These are phyloP conservation scores for Didymella arachidicola DNA, from an alignment of 2,329 filamentous ascomycete species.

Conservation along the genomic window DNA sequence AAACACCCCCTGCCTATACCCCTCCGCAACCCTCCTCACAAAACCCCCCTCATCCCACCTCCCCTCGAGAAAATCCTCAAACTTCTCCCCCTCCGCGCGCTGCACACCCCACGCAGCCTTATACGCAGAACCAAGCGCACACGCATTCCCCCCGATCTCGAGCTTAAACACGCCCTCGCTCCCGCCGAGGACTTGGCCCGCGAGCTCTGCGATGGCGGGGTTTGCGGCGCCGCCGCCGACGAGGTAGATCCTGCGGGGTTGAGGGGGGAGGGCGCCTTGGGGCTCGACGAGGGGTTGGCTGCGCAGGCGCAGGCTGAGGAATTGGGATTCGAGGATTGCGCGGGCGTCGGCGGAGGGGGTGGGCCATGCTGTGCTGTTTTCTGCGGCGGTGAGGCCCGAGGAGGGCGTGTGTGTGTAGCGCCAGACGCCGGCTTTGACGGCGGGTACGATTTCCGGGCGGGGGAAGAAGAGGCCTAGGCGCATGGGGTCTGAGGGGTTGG, in stretches of 20 bases:
- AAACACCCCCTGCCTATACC: slow-evolving; percentile 78
- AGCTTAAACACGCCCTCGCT: slow-evolving; percentile 90
- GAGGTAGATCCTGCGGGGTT: slow-evolving; percentile 89
- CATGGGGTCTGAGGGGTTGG: slow-evolving; percentile 63
- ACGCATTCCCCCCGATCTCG: slow-evolving; percentile 94
- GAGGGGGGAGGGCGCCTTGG: slow-evolving; percentile 71
- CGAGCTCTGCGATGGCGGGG: slow-evolving; percentile 82
- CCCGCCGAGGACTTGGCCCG: slow-evolving; percentile 88
- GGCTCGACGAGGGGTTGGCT: slow-evolving; percentile 74
- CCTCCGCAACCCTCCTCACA: slow-evolving; percentile 81
- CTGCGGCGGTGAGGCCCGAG: slow-evolving; percentile 53
- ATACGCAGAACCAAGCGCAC: slow-evolving; percentile 91
- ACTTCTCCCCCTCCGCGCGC: slow-evolving; percentile 70
- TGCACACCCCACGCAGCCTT: slow-evolving; percentile 95
- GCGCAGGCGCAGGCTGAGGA: slow-evolving; percentile 87
- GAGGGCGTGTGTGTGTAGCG: slow-evolving; percentile 70
- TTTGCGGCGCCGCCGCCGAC: slow-evolving; percentile 93
- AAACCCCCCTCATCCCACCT: slow-evolving; percentile 88
- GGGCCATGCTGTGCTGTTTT: slow-evolving; percentile 56
- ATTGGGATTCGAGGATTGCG: slow-evolving; percentile 91
- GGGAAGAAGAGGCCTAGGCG: slow-evolving; percentile 95
- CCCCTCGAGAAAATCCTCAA: slow-evolving; percentile 84
- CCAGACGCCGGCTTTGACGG: slow-evolving; percentile 85
- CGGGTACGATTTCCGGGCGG: slow-evolving; percentile 93
- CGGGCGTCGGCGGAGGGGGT: slow-evolving; percentile 75